Evolutionary conservation across 1,284 basidiomycete species (phyloP), one percentile per base, ranked within the genome.

Genomic region (Microbotryum silenes-acaulis): DNA sequence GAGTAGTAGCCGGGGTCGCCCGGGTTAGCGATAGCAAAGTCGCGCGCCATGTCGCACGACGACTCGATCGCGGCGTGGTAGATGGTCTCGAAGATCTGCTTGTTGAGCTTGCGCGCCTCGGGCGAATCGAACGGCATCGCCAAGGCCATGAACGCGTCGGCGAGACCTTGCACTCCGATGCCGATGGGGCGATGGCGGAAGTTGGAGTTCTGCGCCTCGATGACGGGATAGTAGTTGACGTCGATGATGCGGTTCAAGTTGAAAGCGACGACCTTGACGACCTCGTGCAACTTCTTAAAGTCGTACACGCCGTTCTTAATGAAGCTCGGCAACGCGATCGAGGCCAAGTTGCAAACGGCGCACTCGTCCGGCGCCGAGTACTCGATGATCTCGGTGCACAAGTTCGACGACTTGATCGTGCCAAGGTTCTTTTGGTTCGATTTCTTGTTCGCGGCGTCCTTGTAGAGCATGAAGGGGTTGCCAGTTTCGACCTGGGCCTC

Each of bases 321-420:
- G 63, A 77, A 78, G 23, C 76, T 75, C 14, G 96, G 96, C 8
- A 99, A 85, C 6, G 96, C 93, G 66, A 99, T 83, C 10, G 96
- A 98, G 16, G 96, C 96, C 60, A 99, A 83, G 79, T 98, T 99
- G 83, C 96, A 99, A 51, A 99, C 96, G 54, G 96, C 96, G 47
- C 89, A 93, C 79, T 99, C 96, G 63, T 98, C 96, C 1, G 94
- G 93, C 14, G 94, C 84, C 57, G 91, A 94, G 79, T 97, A 98
- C 78, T 99, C 91, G 76, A 99, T 89, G 75, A 99, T 98, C 77
- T 99, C 96, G 14, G 94, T 97, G 81, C 96, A 99, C 51, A 99
- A 80, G 77, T 99, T 98, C 63, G 94, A 97, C 6, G 91, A 96
- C 81, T 97, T 98, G 86, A 99, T 98, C 21, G 91, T 96, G 54